phyloP scores from a whole-genome alignment of 2,329 filamentous ascomycete genomes.

The Tothia fuscella region DNA sequence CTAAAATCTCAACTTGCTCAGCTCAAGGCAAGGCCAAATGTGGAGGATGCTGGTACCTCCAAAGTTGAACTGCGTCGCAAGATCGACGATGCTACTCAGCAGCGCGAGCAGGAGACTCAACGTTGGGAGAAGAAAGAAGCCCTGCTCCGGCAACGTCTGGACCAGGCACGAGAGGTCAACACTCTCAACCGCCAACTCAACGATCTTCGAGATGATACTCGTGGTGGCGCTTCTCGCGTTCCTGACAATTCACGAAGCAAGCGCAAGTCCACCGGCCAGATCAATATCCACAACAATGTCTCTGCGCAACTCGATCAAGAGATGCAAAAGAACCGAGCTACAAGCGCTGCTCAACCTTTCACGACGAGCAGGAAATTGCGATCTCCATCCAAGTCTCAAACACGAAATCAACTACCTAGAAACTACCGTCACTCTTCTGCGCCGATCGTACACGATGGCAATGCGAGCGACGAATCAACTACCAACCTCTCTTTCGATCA shows the following conservation, averaged over 20 bases:
- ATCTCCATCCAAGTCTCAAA: conserved; percentile 10
- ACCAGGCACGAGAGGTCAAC: conserved; percentile 2
- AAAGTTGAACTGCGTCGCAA: conserved; percentile 5
- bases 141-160: neutral
- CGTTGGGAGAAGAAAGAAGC: conserved; percentile 9
- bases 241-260: neutral
- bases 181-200: conserved; percentile 5
- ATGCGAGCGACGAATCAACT: conserved; percentile 25
- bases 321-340: neutral
- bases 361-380: neutral
- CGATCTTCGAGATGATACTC: neutral
- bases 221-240: neutral
- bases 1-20: conserved; percentile 18
- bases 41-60: conserved; percentile 21
- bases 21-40: conserved; percentile 22
- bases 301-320: neutral
- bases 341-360: neutral
- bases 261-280: conserved; percentile 7
- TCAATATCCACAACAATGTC: neutral
- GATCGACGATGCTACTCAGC: conserved; percentile 7
- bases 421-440: conserved; percentile 10
- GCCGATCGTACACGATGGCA: conserved; percentile 9
- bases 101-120: conserved; percentile 3
- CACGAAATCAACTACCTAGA: neutral
- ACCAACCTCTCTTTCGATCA: conserved; percentile 26